Evolutionary conservation across 176 grass and related monocot species (phyloP), one percentile per base, ranked within the genome.

Genomic region (Elaeis guineensis): DNA sequence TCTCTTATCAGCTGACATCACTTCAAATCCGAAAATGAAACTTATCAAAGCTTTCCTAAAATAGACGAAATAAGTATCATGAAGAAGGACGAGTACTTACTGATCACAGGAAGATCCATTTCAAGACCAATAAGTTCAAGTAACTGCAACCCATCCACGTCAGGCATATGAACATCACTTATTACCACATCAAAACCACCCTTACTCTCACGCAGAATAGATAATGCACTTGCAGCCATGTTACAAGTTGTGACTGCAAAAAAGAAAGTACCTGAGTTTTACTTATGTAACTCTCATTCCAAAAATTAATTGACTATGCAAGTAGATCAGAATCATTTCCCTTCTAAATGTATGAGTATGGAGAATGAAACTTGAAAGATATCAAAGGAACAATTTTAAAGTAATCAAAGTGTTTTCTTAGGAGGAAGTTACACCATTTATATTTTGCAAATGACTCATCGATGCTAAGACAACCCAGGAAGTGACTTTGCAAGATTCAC

Each of bases 21-120:
- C 62, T 65, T 39, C 16, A 21, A 51, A 50, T 24, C 16, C 59
- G 44, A 19, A 21, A 65, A 51, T 2, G 12, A 65, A 19, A 25
- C 17, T 51, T 24, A 15, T 22, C 5, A 7, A 8, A 24, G 15
- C n/a, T 8, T 3, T 64, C 11, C n/a, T 6, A 50, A 11, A 44
- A 14, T 50, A 50, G 20, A 50, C 24, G 12, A 17, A 16, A 50
- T 49, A 64, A 51, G 21, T 50, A 6, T 23, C 11, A 16, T 50
- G 7, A 51, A 50, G 21, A 50, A 50, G 35, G 35, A 44, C 24
- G 50, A 23, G 49, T 51, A 51, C 62, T 65, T 52, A 51, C 62
- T 51, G 39, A 65, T 65, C 17, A 65, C 49, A 26, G 62, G 39
- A 15, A 65, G 48, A 51, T 65, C 20, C 62, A 65, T 65, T 16